Base-by-base conservation (phyloP, 352 stramenopile genomes). In the Salisapilia sapeloensis region DNA sequence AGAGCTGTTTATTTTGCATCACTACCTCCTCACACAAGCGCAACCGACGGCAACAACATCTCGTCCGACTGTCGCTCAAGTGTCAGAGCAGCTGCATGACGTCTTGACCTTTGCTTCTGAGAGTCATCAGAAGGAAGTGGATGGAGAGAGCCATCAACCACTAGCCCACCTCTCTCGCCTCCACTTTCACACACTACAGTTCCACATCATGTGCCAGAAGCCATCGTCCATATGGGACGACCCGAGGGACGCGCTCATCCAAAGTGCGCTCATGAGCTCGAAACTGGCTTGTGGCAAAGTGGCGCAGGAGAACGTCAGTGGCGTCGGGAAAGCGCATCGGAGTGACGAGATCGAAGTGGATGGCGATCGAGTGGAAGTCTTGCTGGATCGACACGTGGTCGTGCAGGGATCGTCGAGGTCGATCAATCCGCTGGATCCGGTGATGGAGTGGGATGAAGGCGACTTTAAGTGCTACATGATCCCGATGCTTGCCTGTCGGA, bases 181-280 rank as follows among this genome's bases (percentile, higher is more conserved):
- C 34, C 72, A 87, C 46, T 87, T 87, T 46, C 72, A 87, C 46
- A 87, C 72, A 29, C 53, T 89, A 16, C 72, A 85, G 29, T 89
- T 89, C 48, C 72, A 89, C 50, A 83, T 89, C 41, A 62, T 83
- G 16, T 89, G 72, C 48, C 72, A 89, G 33, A 57, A 64, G 31
- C 33, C 60, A 6, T 53, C 49, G 5, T 59, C 60, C 29, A 69
- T 62, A 18, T 85, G 69, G 69, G 63, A 62, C 19, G 60, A 83
- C 35, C 69, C 72, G 14, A 85, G 57, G 25, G 61, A 51, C 16
- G 65, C 72, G 19, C 44, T 87, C 19, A 46, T 85, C 11, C 69
- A 87, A 33, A 80, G 63, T 25, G 56, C 69, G 23, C 61, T 87
- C 29, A 82, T 87, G 64, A 85, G 69, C 31, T 77, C 63, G 15